Evolutionary conservation across 495 filamentous ascomycete genomes (phyloP), one percentile per base, ranked within the genome.

Genomic region (Penicillium soppii): DNA sequence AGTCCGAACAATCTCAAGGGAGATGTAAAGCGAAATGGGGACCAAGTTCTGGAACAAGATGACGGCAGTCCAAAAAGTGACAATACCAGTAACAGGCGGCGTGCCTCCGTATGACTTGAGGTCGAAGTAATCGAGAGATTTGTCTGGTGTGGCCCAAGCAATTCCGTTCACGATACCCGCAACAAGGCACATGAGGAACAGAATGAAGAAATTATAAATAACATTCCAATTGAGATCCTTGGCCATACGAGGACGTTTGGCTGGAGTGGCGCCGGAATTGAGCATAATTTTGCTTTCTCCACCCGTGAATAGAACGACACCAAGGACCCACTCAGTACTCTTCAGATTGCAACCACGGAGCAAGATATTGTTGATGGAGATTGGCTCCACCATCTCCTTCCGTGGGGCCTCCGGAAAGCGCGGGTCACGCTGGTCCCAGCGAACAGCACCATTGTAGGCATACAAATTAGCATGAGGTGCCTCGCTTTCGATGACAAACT

Each of bases 281-380:
- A 97, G 86, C 95, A 99, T 99, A 67, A 97, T 97, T 74, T 97
- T 99, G 17, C 95, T 96, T 60, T 99, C 95, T 58, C 88, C 86
- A 32, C 95, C 95, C 20, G 95, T 99, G 75, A 95, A 99, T 30
- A 95, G 75, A 40, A 97, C 95, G n/a, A 99, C 80, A 49, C 92
- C 95, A 22, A 99, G 82, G 43, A 89, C 80, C 95, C 95, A 99
- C 61, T 97, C 90, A 5, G 95, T 99, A 68, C 97, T 99, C 42
- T 91, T 85, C 7, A 99, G 72, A 57, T 88, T 92, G 71, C 91
- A 94, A 21, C 95, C 95, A 71, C 95, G 86, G 33, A 99, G 82
- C 5, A 99, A 80, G 57, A 97, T 61, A 64, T 99, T 97, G 76
- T 96, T 95, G 71, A 97, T 96, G 13, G 84, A 81, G 42, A 97